Conservation (phyloP, 1,284 basidiomycete genomes). For the Ganoderma lucidum region DNA sequence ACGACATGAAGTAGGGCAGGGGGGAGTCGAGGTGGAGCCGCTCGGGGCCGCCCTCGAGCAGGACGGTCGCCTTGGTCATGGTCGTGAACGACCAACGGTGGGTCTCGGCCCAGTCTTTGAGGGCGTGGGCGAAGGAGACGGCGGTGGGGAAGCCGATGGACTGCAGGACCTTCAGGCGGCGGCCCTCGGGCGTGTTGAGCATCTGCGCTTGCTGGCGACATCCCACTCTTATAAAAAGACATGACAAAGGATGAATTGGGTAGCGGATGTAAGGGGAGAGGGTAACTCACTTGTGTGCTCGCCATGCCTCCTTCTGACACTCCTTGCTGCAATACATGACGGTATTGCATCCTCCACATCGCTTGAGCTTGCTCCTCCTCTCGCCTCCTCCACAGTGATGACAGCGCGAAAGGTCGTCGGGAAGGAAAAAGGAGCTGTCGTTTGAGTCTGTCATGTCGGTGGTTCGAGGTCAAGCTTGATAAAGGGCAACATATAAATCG, state of each 20-base stretch:
- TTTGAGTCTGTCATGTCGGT: not conserved
- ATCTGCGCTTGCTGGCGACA: conserved; percentile 3
- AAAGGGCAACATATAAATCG: not conserved
- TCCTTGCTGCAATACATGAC: conserved; percentile 22
- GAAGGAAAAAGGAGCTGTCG: conserved; percentile 10
- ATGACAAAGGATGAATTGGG: not conserved
- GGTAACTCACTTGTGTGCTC: conserved; percentile 16
- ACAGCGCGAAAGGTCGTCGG: conserved; percentile 9
- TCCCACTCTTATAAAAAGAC: conserved; percentile 2
- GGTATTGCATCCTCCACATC: conserved; percentile 9
- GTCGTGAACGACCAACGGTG: conserved; percentile 20
- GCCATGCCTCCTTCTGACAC: conserved; percentile 21
- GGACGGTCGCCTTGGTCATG: conserved; percentile 9
- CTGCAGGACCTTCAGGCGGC: conserved; percentile 4
- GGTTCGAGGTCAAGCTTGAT: not conserved
- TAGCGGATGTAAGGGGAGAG: too few species aligned
- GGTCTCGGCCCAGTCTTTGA: conserved; percentile 14
- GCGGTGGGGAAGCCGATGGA: conserved; percentile 8
- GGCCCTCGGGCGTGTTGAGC: not conserved
- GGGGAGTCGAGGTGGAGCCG: conserved; percentile 9
- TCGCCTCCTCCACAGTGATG: conserved; percentile 15
- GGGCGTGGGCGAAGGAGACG: conserved; percentile 11
- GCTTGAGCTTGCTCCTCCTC: conserved; percentile 9
- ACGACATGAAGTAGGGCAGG: conserved; percentile 4
- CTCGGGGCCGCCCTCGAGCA: conserved; percentile 11